A percentile compares a stretch with the other conserved stretches of the same genome.
phyloP scores from a whole-genome alignment of 371 early-diverging fungal species.

The Homolaphlyctis polyrhiza region DNA sequence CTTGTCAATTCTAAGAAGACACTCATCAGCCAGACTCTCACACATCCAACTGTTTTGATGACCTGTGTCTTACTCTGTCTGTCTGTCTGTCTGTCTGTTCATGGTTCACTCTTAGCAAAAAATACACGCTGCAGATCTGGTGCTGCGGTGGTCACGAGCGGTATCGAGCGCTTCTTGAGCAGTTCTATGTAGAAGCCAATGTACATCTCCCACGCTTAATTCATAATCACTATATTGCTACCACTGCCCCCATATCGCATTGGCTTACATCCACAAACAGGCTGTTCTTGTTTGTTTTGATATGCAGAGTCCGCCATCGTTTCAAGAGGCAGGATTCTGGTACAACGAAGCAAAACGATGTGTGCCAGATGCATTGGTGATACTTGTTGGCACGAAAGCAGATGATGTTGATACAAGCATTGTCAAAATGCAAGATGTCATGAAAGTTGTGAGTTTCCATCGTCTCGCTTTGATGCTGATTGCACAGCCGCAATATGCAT shows the following conservation, averaged over 20 bases:
- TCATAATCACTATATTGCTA: too few species aligned
- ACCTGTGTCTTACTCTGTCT: neutral
- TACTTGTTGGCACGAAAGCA: slow-evolving; percentile 44
- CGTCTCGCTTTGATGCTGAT: too few species aligned
- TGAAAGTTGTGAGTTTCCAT: slow-evolving; percentile 31
- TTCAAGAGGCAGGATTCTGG: slow-evolving; percentile 41
- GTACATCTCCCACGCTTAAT: slow-evolving; percentile 10
- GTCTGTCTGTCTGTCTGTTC: neutral
- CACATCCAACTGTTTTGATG: neutral
- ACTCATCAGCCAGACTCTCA: too few species aligned
- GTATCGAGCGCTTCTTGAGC: slow-evolving; percentile 40
- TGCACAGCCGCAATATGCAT: too few species aligned
- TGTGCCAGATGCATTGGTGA: slow-evolving; percentile 26
- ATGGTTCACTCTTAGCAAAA: slow-evolving; percentile 22
- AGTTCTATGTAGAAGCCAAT: slow-evolving; percentile 34
- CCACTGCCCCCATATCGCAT: neutral
- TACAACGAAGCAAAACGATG: slow-evolving; percentile 45
- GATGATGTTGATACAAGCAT: slow-evolving; percentile 38
- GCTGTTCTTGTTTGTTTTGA: slow-evolving; percentile 43
- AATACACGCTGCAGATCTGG: slow-evolving; percentile 40
- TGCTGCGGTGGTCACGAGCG: slow-evolving; percentile 44
- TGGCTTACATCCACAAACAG: slow-evolving; percentile 7
- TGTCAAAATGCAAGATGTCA: slow-evolving; percentile 34
- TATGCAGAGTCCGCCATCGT: slow-evolving; percentile 29
- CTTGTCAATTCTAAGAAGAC: too few species aligned